Percentiles rank a stretch among this genome's conserved stretches.
Conservation (phyloP, 306 rosid species). For the Castanea mollissima region DNA sequence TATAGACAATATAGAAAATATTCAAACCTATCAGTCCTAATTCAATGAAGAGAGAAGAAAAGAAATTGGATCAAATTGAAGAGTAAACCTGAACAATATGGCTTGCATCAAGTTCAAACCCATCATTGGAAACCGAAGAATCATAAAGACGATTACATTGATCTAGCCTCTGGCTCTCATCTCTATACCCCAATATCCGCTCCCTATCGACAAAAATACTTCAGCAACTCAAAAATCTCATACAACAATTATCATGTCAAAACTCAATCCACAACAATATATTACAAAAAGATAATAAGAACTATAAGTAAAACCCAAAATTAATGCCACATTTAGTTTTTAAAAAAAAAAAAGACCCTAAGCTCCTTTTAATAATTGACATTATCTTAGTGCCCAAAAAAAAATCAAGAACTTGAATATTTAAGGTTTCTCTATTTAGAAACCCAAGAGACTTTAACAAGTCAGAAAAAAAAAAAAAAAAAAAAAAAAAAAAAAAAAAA, state of each 20-base stretch:
- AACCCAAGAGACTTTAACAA: not conserved
- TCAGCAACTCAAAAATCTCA: slow-evolving; percentile 29
- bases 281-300: not conserved
- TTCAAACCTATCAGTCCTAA: not conserved
- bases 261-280: not conserved
- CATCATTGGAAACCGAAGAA: slow-evolving; percentile 74
- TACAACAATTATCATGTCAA: not conserved
- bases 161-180: slow-evolving; percentile 91
- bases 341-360: no score
- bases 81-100: slow-evolving; percentile 80
- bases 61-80: not conserved
- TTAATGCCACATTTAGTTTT: not conserved
- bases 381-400: not conserved
- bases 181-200: slow-evolving; percentile 76
- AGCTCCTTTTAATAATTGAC: not conserved
- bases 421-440: not conserved
- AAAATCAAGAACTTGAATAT: not conserved
- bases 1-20: not conserved
- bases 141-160: slow-evolving; percentile 93
- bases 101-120: slow-evolving; percentile 86
- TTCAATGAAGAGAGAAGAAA: not conserved
- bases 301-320: not conserved
- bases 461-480: not conserved
- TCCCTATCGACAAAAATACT: slow-evolving; percentile 51
- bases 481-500: not conserved